Percentiles rank a stretch among this genome's conserved stretches.
phyloP scores from a whole-genome alignment of 768 basidiomycete species.

The Trametes meyenii region DNA sequence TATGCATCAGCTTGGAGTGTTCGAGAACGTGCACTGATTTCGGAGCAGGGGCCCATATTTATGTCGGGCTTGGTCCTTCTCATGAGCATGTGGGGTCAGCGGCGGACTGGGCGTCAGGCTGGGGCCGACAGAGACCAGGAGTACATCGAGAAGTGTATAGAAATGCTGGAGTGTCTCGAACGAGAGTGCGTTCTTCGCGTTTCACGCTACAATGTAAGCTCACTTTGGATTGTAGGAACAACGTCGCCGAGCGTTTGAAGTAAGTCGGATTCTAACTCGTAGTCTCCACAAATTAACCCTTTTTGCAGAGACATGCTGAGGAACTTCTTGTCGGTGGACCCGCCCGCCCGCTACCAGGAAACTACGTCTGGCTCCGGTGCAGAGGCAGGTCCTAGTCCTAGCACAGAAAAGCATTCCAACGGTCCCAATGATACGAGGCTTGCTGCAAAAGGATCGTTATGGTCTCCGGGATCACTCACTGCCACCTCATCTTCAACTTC shows the following conservation, averaged over 20 bases:
- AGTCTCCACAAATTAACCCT: not conserved
- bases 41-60: constrained; percentile 36
- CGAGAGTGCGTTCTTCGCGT: constrained; percentile 1
- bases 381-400: not conserved
- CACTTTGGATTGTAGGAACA: constrained; percentile 4
- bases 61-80: constrained; percentile 48
- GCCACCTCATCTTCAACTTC: not conserved
- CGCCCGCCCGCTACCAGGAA: not conserved
- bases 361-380: not conserved
- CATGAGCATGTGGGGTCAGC: constrained; percentile 51
- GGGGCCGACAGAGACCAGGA: constrained; percentile 40
- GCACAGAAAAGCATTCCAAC: not conserved
- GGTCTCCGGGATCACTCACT: too few species aligned
- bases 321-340: not conserved
- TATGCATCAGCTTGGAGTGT: not conserved
- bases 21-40: not conserved
- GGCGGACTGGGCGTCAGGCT: constrained; percentile 29
- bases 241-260: constrained; percentile 6
- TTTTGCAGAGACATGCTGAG: constrained; percentile 8
- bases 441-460: too few species aligned
- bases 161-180: constrained; percentile 22
- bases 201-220: not conserved
- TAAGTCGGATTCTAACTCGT: not conserved
- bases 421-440: too few species aligned
- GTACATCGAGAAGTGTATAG: constrained; percentile 45